Evolutionary conservation across 129 eudicot genomes (phyloP).

Genomic region (Erigeron canadensis): DNA sequence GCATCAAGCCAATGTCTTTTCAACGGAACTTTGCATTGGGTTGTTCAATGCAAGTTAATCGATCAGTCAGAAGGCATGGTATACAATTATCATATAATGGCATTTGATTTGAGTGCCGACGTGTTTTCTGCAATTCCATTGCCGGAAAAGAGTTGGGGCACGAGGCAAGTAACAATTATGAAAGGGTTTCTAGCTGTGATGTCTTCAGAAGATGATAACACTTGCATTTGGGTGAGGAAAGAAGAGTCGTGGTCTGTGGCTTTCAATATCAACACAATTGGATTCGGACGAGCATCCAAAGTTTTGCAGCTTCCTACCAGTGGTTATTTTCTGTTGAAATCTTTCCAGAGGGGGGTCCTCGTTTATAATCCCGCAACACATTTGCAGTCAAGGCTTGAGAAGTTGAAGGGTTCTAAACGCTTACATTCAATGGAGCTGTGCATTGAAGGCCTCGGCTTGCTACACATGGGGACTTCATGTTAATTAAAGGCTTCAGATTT

Average conservation of each 20-base stretch:
- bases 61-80: background rate
- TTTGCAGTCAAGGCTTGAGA: background rate
- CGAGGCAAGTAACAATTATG: background rate
- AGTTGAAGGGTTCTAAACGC: background rate
- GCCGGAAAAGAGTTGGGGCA: background rate
- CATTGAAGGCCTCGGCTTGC: background rate
- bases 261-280: background rate
- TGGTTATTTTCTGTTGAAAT: background rate
- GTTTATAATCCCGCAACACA: background rate
- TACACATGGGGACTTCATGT: background rate
- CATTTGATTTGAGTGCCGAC: background rate
- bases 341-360: background rate
- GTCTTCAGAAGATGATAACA: background rate
- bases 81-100: background rate
- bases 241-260: background rate
- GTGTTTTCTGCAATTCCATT: background rate
- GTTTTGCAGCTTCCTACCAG: background rate
- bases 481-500: too few species aligned
- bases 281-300: background rate
- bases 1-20: background rate
- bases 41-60: background rate
- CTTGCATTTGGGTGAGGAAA: slow-evolving; percentile 7
- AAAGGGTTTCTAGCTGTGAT: slow-evolving; percentile 1
- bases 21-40: slow-evolving; percentile 7
- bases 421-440: background rate